Evolutionary conservation across 2,329 filamentous ascomycete genomes (phyloP).

Genomic region (Neofusicoccum kwambonambiense): DNA sequence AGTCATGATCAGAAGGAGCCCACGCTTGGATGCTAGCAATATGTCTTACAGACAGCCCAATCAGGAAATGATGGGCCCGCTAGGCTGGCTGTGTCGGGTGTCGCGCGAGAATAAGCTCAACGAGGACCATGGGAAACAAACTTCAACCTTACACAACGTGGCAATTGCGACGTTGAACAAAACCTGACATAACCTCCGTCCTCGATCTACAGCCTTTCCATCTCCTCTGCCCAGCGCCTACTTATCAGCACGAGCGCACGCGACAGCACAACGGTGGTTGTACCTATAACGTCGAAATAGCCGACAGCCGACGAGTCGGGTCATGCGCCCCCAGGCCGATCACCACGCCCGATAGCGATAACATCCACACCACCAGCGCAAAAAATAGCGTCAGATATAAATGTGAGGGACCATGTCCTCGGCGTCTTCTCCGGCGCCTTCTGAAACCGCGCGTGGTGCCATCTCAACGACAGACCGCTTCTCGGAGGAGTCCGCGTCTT

Average conservation of each 20-base stretch:
- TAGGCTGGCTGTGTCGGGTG: neutral
- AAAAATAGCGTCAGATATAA: neutral
- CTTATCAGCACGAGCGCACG: neutral
- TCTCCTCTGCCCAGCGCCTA: neutral
- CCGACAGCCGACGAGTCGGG: constrained; percentile 6
- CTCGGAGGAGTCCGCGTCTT: neutral
- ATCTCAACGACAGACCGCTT: too few relatives aligned
- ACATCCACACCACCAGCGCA: neutral
- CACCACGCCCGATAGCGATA: constrained; percentile 1
- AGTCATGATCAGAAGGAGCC: too few relatives aligned
- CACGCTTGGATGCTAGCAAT: too few relatives aligned
- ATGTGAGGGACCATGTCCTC: neutral
- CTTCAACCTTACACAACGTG: too few relatives aligned
- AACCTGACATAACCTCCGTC: too few relatives aligned
- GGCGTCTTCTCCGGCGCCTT: neutral
- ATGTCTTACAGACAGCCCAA: neutral
- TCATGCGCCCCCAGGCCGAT: constrained; percentile 4
- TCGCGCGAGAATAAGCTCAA: neutral
- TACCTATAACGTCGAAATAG: neutral
- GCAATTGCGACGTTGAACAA: too few relatives aligned
- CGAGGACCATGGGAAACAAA: too few relatives aligned
- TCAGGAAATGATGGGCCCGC: neutral
- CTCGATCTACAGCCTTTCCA: too few relatives aligned
- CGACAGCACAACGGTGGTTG: neutral
- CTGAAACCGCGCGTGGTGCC: too few relatives aligned